Percentiles rank a stretch among this genome's conserved stretches.
phyloP scores from a whole-genome alignment of 495 filamentous ascomycete genomes.

The Terfezia boudieri region DNA sequence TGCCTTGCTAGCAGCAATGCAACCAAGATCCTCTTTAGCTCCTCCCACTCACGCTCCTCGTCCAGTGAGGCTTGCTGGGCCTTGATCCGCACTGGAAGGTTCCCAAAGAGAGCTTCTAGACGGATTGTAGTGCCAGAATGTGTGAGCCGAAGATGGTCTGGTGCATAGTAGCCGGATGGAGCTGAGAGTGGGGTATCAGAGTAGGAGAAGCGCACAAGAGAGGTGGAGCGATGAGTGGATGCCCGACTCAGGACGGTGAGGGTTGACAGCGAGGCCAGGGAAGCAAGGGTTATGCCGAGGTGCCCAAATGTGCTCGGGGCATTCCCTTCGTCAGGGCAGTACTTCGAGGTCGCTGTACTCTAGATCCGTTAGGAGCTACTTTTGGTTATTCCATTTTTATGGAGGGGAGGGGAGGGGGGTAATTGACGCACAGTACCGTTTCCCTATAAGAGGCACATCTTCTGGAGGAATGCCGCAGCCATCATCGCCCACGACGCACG shows the following conservation, averaged over 20 bases:
- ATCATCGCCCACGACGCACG: slow-evolving; percentile 73
- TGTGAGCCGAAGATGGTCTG: slow-evolving; percentile 18
- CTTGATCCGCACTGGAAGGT: slow-evolving; percentile 91
- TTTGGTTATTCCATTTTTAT: no score
- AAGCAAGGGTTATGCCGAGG: slow-evolving; percentile 55
- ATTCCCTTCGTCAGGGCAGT: slow-evolving; percentile 13
- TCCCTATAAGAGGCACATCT: slow-evolving; percentile 45
- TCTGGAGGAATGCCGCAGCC: slow-evolving; percentile 54
- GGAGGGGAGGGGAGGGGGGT: no score
- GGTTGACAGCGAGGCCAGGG: slow-evolving; percentile 52
- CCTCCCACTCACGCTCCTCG: slow-evolving; percentile 49
- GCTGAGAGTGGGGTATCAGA: neutral
- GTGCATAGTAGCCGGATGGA: slow-evolving; percentile 28
- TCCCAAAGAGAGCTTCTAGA: slow-evolving; percentile 77
- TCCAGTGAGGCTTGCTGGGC: slow-evolving; percentile 13
- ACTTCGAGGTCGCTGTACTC: slow-evolving; percentile 46
- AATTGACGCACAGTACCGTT: slow-evolving; percentile 39
- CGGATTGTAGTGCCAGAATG: slow-evolving; percentile 58
- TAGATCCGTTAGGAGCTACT: neutral
- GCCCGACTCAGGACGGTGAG: slow-evolving; percentile 63
- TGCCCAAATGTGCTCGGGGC: slow-evolving; percentile 34
- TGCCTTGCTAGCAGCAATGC: slow-evolving; percentile 45
- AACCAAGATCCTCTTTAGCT: slow-evolving; percentile 34
- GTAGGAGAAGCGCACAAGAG: slow-evolving; percentile 29
- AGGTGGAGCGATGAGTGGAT: slow-evolving; percentile 35